A percentile compares a stretch with the other conserved stretches of the same genome.
Evolutionary conservation across 257 asterid genomes (phyloP).

Genomic region (Solanum habrochaites): DNA sequence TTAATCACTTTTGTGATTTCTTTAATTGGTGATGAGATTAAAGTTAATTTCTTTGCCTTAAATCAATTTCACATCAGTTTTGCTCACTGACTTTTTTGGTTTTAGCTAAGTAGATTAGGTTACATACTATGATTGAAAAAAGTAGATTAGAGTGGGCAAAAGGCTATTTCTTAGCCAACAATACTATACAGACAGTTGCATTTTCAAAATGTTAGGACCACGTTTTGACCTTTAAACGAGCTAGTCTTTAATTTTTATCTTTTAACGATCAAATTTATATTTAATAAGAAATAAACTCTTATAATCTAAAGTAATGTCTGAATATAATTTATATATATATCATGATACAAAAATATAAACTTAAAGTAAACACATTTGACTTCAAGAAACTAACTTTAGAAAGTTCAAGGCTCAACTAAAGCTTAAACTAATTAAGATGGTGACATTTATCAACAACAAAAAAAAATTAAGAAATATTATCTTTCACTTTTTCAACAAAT

Average conservation of each 20-base stretch:
- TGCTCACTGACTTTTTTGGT: neutral
- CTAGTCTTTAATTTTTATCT: neutral
- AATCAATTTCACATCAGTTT: neutral
- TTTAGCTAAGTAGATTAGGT: neutral
- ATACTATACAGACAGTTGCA: neutral
- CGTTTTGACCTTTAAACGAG: neutral
- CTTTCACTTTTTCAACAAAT: neutral
- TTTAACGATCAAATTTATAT: neutral
- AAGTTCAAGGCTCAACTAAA: neutral
- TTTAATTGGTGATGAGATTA: neutral
- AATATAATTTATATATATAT: no score
- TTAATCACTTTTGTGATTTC: neutral
- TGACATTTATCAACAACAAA: neutral
- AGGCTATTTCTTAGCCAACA: neutral
- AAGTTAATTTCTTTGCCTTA: neutral
- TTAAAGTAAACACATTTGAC: neutral
- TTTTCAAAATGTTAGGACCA: neutral
- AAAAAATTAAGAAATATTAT: neutral
- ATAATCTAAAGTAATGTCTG: neutral
- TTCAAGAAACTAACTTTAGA: neutral
- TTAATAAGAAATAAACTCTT: neutral
- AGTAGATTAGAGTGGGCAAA: neutral
- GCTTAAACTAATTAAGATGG: neutral
- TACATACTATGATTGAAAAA: neutral
- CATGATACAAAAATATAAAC: neutral